Conservation (phyloP, 306 rosid genomes). For the Prosopis cineraria region DNA sequence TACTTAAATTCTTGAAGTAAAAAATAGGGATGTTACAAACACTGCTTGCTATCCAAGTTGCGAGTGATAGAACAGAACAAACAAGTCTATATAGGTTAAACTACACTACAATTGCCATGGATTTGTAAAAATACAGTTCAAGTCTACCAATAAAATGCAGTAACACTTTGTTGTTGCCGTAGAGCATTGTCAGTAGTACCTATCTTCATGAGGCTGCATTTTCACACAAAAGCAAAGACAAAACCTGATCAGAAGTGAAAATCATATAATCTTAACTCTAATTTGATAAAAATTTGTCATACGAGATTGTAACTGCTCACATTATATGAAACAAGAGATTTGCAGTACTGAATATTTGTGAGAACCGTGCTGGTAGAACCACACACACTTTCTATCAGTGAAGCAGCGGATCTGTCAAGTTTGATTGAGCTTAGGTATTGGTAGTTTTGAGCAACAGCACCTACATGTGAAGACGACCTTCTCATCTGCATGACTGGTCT, state of each 20-base stretch:
- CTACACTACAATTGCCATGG: neutral
- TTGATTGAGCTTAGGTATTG: conserved; percentile 75
- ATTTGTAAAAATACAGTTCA: neutral
- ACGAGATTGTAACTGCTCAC: conserved; percentile 51
- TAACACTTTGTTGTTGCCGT: neutral
- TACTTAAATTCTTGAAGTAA: no score
- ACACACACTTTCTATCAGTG: conserved; percentile 81
- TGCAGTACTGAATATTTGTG: conserved; percentile 69
- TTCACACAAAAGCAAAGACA: conserved; percentile 10
- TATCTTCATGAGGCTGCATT: conserved; percentile 67
- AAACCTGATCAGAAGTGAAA: neutral
- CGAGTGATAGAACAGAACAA: neutral
- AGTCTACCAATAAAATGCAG: neutral
- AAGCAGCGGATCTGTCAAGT: conserved; percentile 76
- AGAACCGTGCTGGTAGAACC: conserved; percentile 80
- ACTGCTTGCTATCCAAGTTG: neutral
- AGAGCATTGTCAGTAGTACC: conserved; percentile 50
- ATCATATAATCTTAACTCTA: neutral
- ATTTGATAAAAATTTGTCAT: neutral
- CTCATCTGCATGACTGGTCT: conserved; percentile 74
- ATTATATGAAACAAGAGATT: conserved; percentile 64
- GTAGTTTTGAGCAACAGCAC: conserved; percentile 60
- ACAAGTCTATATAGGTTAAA: neutral
- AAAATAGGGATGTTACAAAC: no score
- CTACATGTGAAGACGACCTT: conserved; percentile 85